Conservation (phyloP, 352 stramenopile species). For the Phytopythium vexans region DNA sequence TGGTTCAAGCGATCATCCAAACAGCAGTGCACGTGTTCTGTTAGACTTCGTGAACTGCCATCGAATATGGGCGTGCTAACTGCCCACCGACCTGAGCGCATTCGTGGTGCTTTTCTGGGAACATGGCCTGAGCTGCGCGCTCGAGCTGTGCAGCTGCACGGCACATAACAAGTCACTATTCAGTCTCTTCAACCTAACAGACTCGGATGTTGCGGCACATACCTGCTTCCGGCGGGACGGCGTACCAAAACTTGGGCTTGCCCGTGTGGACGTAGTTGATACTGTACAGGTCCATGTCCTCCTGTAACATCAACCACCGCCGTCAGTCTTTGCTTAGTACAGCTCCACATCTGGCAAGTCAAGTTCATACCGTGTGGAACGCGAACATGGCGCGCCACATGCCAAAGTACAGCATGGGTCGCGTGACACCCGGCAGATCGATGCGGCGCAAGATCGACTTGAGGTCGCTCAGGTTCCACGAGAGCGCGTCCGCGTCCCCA, state of each 20-base stretch:
- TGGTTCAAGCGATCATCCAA: slow-evolving; percentile 13
- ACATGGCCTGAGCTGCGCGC: slow-evolving; percentile 78
- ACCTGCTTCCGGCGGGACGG: slow-evolving; percentile 72
- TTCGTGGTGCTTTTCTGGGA: slow-evolving; percentile 80
- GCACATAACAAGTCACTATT: neutral
- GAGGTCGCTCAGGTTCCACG: slow-evolving; percentile 88
- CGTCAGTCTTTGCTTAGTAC: neutral
- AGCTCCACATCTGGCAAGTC: neutral
- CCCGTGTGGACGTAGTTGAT: slow-evolving; percentile 94
- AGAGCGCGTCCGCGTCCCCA: slow-evolving; percentile 48
- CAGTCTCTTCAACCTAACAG: neutral
- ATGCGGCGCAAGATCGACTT: slow-evolving; percentile 85
- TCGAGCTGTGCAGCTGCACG: slow-evolving; percentile 66
- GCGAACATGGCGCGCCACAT: slow-evolving; percentile 94
- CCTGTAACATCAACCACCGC: slow-evolving; percentile 22
- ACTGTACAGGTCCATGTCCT: slow-evolving; percentile 94
- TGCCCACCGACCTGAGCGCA: slow-evolving; percentile 56
- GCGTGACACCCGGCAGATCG: slow-evolving; percentile 83
- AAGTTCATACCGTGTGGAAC: slow-evolving; percentile 75
- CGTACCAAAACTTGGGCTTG: slow-evolving; percentile 93
- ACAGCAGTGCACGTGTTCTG: neutral
- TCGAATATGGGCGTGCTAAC: neutral
- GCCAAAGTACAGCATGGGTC: slow-evolving; percentile 92
- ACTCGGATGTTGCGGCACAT: neutral
- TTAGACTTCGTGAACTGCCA: no score